Percentiles rank a stretch among this genome's conserved stretches.
Conservation (phyloP, 2,329 filamentous ascomycete species). For the Diaporthe australafricana region DNA sequence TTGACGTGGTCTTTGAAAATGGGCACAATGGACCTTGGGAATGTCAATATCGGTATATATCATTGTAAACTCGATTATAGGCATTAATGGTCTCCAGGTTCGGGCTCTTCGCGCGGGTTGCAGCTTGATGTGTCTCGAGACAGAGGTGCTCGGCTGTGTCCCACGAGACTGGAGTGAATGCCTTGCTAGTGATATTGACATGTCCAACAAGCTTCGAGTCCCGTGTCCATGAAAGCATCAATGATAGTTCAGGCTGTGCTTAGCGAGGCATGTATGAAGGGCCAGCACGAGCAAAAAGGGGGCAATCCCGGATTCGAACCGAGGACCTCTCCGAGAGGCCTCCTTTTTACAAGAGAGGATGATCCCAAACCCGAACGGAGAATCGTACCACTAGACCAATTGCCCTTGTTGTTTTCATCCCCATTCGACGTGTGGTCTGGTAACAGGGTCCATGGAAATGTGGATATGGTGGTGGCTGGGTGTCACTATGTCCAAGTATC, state of each 20-base stretch:
- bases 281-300: not conserved
- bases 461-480: not conserved
- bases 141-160: too few species aligned
- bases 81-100: too few species aligned
- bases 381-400: conserved; percentile 28
- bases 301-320: conserved; percentile 25
- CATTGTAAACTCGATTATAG: too few species aligned
- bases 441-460: not conserved
- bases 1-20: not conserved
- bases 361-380: conserved; percentile 2
- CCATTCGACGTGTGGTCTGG: not conserved
- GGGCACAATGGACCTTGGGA: too few species aligned
- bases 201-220: too few species aligned
- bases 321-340: conserved; percentile 3
- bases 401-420: not conserved
- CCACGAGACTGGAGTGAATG: too few species aligned
- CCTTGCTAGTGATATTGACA: too few species aligned
- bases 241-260: too few species aligned
- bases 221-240: too few species aligned
- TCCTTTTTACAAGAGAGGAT: conserved; percentile 1
- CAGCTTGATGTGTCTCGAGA: too few species aligned
- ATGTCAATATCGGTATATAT: too few species aligned
- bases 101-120: too few species aligned
- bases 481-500: not conserved
- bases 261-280: not conserved